A percentile compares a stretch with the other conserved stretches of the same genome.
Evolutionary conservation across 495 filamentous ascomycete species (phyloP).

Genomic region (Neurospora sp.): DNA sequence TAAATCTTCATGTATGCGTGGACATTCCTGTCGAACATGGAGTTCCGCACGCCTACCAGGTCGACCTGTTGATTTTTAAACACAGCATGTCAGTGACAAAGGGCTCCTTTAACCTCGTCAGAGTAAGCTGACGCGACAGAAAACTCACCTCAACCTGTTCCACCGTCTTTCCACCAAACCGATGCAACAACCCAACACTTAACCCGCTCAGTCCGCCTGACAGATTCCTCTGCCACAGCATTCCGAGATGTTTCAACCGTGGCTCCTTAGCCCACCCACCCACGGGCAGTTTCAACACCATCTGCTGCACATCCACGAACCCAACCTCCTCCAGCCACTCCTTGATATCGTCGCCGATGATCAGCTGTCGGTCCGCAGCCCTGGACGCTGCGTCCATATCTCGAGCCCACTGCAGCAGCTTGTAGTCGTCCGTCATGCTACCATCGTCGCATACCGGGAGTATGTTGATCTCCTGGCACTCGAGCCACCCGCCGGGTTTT

Average conservation of each 20-base stretch:
- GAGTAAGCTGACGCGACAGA: background rate
- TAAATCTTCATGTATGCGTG: constrained; percentile 46
- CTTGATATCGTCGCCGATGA: constrained; percentile 41
- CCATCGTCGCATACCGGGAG: constrained; percentile 51
- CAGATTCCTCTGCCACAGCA: constrained; percentile 26
- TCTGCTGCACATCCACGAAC: constrained; percentile 52
- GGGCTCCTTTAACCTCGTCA: background rate
- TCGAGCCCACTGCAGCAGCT: constrained; percentile 42
- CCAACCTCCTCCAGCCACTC: constrained; percentile 49
- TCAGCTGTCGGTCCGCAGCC: constrained; percentile 38
- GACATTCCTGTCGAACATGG: constrained; percentile 41
- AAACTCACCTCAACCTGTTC: constrained; percentile 32
- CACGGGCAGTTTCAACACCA: constrained; percentile 44
- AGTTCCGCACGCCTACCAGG: constrained; percentile 47
- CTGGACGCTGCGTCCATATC: constrained; percentile 38
- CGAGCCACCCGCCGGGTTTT: constrained; percentile 55
- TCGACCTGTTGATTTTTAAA: constrained; percentile 32
- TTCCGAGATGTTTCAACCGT: constrained; percentile 21
- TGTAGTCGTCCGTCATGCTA: constrained; percentile 35
- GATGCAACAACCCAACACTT: constrained; percentile 16
- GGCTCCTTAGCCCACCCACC: constrained; percentile 38
- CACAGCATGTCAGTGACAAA: background rate
- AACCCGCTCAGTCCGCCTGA: constrained; percentile 21
- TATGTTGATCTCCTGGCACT: constrained; percentile 52
- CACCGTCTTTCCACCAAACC: constrained; percentile 28